Base-by-base conservation (phyloP, 2,329 filamentous ascomycete genomes). In the Talaromyces sp. region DNA sequence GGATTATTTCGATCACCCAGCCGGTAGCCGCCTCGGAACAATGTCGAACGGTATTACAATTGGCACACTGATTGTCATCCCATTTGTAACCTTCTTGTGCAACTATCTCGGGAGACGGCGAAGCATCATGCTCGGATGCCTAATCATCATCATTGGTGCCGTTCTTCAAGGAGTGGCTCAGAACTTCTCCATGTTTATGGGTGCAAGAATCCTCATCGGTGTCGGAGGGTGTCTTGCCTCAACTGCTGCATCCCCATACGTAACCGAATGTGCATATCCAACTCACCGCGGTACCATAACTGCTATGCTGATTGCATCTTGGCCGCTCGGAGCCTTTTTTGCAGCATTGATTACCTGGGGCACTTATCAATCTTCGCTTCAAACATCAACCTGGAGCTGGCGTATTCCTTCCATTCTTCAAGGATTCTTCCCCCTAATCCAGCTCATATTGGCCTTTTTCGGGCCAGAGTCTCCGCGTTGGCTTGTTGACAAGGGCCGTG, bases 181-280 rank as follows among this genome's bases (percentile, higher is more conserved):
- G 16, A 62, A 62, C 16, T 39, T 39, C 9, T 82, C 74, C 43
- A 88, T 88, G 85, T 88, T 87, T 69, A 84, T 88, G 67, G 75
- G 87, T 24, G 80, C 85, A 11, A 83, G 86, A 63, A 80, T 86
- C 64, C 76, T 88, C 24, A 82, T 88, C n/a, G 86, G 86, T n/a
- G 82, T 84, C 27, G 86, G 86, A n/a, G 85, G 88, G 50, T 82
- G 84, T 0, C 85, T 85, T 67, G 83, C 82, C 65, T 87, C 87
- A 66, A 83, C 87, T 37, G 82, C 84, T 1, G 85, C 83, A 4
- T 84, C 85, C 0, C 81, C 83, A 41, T 74, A 88, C 59, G 84
- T 88, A 33, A 85, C 85, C 73, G 86, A 88, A 71, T 76, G 88
- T 24, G 85, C 81, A 1, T 83, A 88, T 70, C 86, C 86, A 2